Conservation (phyloP, 352 stramenopile species). For the Globisporangium solare region DNA sequence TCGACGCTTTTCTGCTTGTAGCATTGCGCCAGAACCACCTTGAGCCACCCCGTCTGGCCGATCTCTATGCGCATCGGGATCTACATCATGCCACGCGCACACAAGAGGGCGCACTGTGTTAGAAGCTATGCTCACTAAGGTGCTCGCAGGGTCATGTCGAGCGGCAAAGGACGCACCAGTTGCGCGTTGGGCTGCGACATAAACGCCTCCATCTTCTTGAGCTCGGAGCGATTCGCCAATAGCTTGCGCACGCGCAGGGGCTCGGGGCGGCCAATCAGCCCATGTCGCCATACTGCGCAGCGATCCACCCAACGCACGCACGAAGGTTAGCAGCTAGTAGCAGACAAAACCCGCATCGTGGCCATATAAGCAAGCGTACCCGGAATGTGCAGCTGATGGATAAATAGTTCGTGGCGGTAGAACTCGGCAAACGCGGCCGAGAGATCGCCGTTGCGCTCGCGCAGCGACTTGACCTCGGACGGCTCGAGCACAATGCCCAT, state of each 20-base stretch:
- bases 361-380: conserved; percentile 18
- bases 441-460: conserved; percentile 58
- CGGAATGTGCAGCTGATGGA: conserved; percentile 79
- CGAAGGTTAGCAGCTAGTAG: background rate
- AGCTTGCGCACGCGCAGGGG: conserved; percentile 68
- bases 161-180: conserved; percentile 31
- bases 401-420: conserved; percentile 65
- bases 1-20: conserved; percentile 63
- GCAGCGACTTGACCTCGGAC: conserved; percentile 76
- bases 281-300: conserved; percentile 59
- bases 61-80: conserved; percentile 72
- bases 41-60: conserved; percentile 79
- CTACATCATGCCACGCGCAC: conserved; percentile 21
- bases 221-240: conserved; percentile 62
- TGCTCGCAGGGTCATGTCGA: too few species aligned
- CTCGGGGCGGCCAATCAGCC: conserved; percentile 68
- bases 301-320: too few species aligned
- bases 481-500: conserved; percentile 66
- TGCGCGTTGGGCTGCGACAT: conserved; percentile 54
- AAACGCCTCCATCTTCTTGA: conserved; percentile 77
- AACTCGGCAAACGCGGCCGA: conserved; percentile 74
- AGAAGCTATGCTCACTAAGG: background rate
- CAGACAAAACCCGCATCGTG: conserved; percentile 1
- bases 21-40: conserved; percentile 72
- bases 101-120: background rate